Percentiles rank a stretch among this genome's conserved stretches.
phyloP scores from a whole-genome alignment of 345 rosid genomes.

The Raphanus raphanistrum region DNA sequence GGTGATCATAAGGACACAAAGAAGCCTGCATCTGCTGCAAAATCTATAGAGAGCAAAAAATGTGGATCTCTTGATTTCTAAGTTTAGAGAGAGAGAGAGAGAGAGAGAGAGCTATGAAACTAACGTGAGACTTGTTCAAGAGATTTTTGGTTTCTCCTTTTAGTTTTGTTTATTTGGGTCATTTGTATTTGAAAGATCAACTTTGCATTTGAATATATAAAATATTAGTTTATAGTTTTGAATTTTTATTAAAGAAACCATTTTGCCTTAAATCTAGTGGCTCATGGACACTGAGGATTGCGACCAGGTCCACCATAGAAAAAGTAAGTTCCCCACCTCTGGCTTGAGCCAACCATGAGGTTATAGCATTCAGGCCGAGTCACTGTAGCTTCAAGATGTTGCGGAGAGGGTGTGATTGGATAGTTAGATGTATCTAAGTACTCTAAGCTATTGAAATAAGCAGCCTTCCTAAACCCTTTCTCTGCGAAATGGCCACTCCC shows the following conservation, averaged over 20 bases:
- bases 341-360: constrained; percentile 16
- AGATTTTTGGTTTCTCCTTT: background rate
- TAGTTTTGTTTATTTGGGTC: background rate
- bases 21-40: constrained; percentile 31
- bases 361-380: constrained; percentile 27
- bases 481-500: constrained; percentile 63
- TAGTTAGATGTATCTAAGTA: background rate
- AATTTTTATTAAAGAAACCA: background rate
- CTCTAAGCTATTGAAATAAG: constrained; percentile 53
- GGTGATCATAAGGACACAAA: constrained; percentile 41
- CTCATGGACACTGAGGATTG: constrained; percentile 28
- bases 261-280: background rate
- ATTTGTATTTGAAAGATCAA: background rate
- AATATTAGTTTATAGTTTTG: background rate
- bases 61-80: constrained; percentile 78
- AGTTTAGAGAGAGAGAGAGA: background rate
- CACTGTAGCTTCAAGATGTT: constrained; percentile 29
- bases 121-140: background rate
- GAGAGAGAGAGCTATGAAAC: background rate
- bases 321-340: constrained; percentile 56
- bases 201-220: background rate
- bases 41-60: constrained; percentile 61
- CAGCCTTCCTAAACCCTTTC: constrained; percentile 51
- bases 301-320: constrained; percentile 68
- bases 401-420: constrained; percentile 30